Conservation (phyloP, 257 asterid genomes). For the Primulina huaijiensis region DNA sequence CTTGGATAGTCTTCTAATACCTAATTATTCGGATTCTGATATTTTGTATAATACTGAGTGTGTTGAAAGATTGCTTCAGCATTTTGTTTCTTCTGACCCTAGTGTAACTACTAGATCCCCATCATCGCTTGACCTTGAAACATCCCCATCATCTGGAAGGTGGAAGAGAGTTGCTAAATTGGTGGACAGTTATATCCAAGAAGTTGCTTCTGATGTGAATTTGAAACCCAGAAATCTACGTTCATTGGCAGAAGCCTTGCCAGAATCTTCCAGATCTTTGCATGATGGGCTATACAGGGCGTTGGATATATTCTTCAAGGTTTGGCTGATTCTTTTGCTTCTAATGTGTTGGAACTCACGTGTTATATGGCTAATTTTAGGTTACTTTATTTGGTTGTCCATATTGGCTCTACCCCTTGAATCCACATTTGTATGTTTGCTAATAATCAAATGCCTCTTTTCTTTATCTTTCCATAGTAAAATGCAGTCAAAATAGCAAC, state of each 20-base stretch:
- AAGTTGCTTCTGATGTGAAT: conserved; percentile 91
- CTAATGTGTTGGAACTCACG: not conserved
- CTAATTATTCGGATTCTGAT: conserved; percentile 84
- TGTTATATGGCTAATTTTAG: not conserved
- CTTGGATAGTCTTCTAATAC: conserved; percentile 71
- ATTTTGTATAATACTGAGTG: conserved; percentile 76
- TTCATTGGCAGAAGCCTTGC: conserved; percentile 71
- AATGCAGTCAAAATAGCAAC: not conserved
- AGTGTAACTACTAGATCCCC: conserved; percentile 41
- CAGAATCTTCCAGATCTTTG: conserved; percentile 81
- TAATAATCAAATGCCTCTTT: conserved; percentile 1
- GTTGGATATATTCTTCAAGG: conserved; percentile 84
- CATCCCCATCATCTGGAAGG: conserved; percentile 58
- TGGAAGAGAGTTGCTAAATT: conserved; percentile 72
- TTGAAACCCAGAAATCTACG: conserved; percentile 76
- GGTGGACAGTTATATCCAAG: conserved; percentile 81
- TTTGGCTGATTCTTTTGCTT: conserved; percentile 26
- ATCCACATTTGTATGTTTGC: not conserved
- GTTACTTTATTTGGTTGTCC: not conserved
- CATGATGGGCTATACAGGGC: conserved; percentile 96
- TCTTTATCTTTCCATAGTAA: not conserved
- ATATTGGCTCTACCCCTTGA: not conserved
- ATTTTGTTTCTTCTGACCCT: conserved; percentile 63
- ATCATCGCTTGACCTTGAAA: conserved; percentile 47
- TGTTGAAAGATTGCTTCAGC: conserved; percentile 66